Conservation (phyloP, 2,329 filamentous ascomycete species). For the Paracoccidioides brasiliensis region DNA sequence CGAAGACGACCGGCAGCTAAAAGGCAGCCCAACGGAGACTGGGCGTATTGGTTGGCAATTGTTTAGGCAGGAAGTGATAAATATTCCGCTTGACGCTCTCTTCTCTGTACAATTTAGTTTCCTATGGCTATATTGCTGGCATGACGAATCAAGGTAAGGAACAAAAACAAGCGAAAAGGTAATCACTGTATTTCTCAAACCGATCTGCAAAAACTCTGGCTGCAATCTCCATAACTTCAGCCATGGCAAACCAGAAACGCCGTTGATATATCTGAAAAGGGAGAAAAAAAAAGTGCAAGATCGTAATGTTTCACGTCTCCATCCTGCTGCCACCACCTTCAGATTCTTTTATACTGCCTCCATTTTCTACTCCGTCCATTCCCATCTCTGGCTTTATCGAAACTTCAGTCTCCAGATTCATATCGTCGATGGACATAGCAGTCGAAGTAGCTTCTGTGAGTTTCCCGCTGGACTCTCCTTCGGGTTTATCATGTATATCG, state of each 20-base stretch:
- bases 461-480: neutral
- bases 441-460: neutral
- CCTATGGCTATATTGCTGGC: neutral
- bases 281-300: neutral
- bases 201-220: neutral
- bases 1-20: too few relatives aligned
- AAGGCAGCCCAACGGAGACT: too few relatives aligned
- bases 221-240: neutral
- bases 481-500: conserved; percentile 12
- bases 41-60: too few relatives aligned
- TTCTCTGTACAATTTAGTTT: neutral
- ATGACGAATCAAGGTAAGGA: neutral
- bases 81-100: too few relatives aligned
- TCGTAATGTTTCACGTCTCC: neutral
- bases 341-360: neutral
- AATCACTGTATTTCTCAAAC: neutral
- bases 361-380: neutral
- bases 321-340: neutral
- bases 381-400: neutral
- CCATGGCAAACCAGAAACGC: neutral
- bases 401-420: neutral
- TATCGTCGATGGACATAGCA: neutral
- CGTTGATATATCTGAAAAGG: neutral
- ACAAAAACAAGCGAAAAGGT: neutral
- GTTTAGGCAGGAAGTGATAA: too few relatives aligned